phyloP scores from a whole-genome alignment of 305 asterid genomes.

The Plantago rigida region DNA sequence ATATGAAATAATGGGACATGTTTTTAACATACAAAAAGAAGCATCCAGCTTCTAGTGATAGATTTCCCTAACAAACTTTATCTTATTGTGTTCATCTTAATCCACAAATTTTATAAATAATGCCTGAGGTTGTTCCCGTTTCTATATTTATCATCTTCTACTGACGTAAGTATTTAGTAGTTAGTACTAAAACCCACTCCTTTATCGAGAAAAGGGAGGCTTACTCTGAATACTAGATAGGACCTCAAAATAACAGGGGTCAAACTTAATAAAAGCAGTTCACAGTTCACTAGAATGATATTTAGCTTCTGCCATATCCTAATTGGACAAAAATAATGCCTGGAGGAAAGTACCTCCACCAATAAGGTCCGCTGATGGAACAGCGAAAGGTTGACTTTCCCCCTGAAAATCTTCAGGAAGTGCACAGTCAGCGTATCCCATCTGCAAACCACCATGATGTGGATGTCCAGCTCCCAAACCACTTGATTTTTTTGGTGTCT shows the following conservation, averaged over 20 bases:
- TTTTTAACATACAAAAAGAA: too few relatives aligned
- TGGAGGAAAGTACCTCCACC: slow-evolving; percentile 48
- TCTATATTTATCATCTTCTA: neutral
- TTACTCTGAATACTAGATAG: too few relatives aligned
- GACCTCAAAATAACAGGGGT: too few relatives aligned
- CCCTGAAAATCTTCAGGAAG: slow-evolving; percentile 47
- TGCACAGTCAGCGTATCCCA: slow-evolving; percentile 30
- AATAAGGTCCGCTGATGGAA: slow-evolving; percentile 36
- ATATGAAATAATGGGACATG: too few relatives aligned
- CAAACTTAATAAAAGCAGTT: too few relatives aligned
- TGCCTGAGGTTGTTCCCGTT: neutral
- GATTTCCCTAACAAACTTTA: too few relatives aligned
- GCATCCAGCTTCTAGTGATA: too few relatives aligned
- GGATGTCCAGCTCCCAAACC: slow-evolving; percentile 27
- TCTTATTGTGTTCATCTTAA: too few relatives aligned
- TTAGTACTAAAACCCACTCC: too few relatives aligned
- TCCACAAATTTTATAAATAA: too few relatives aligned
- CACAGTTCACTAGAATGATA: slow-evolving; percentile 8
- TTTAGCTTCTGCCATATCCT: slow-evolving; percentile 1
- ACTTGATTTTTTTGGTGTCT: slow-evolving; percentile 30
- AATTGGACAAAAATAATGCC: slow-evolving; percentile 8
- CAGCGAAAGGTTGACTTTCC: slow-evolving; percentile 38
- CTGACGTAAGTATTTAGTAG: neutral
- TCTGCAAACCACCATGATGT: slow-evolving; percentile 25
- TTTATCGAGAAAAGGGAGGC: too few relatives aligned